phyloP scores from a whole-genome alignment of 495 filamentous ascomycete species.

The Polyplosphaeria fusca region DNA sequence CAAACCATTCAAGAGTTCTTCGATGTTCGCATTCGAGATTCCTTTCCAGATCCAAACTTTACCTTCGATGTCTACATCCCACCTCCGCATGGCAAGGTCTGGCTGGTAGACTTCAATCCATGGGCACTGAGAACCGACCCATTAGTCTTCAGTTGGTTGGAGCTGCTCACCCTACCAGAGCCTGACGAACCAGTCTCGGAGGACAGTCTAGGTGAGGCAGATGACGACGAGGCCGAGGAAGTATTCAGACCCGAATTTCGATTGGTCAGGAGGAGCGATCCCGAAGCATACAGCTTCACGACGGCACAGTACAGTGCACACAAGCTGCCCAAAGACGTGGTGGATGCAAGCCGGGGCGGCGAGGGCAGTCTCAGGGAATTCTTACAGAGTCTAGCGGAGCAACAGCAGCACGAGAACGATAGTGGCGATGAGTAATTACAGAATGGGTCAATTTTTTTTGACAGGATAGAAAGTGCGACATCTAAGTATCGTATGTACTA shows the following conservation, averaged over 20 bases:
- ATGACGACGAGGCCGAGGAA: constrained; percentile 55
- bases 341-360: constrained; percentile 79
- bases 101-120: constrained; percentile 91
- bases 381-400: constrained; percentile 60
- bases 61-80: constrained; percentile 91
- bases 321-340: constrained; percentile 91
- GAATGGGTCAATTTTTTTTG: too few relatives aligned
- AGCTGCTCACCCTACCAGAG: constrained; percentile 70
- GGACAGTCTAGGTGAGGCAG: constrained; percentile 35
- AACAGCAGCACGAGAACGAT: constrained; percentile 45
- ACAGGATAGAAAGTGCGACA: too few relatives aligned
- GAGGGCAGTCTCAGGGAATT: constrained; percentile 77
- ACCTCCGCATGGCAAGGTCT: constrained; percentile 68
- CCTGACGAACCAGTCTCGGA: constrained; percentile 38
- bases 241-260: constrained; percentile 72
- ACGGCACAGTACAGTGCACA: constrained; percentile 90
- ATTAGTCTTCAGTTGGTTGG: constrained; percentile 84
- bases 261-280: constrained; percentile 76
- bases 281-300: constrained; percentile 78
- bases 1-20: constrained; percentile 69
- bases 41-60: constrained; percentile 80
- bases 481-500: too few relatives aligned
- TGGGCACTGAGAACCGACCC: constrained; percentile 91
- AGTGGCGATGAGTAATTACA: too few relatives aligned
- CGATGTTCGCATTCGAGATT: constrained; percentile 61